These are phyloP conservation scores for Lactifluus hygrophoroides DNA, from an alignment of 768 basidiomycete species.

Conservation along the genomic window DNA sequence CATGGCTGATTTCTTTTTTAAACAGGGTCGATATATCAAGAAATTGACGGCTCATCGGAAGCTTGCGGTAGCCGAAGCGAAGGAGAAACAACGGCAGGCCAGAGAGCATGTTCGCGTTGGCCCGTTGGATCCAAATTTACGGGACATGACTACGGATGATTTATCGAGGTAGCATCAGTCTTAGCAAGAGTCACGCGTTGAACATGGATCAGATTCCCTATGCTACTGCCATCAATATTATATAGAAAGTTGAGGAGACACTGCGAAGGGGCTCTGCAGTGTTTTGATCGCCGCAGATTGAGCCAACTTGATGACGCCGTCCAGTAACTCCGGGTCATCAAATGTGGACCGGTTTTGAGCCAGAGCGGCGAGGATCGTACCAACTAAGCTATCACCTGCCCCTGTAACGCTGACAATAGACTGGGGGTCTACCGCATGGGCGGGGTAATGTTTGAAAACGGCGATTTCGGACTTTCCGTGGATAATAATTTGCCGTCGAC, in stretches of 20 bases:
- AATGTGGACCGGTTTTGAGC: slow-evolving; percentile 36
- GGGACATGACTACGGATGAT: neutral
- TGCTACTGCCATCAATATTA: neutral
- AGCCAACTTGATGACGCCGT: slow-evolving; percentile 40
- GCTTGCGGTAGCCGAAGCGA: slow-evolving; percentile 29
- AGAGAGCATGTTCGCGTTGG: slow-evolving; percentile 58
- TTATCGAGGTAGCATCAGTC: neutral
- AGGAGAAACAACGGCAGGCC: slow-evolving; percentile 43
- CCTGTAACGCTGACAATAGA: slow-evolving; percentile 71
- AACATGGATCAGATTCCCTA: no score
- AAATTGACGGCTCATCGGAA: slow-evolving; percentile 37
- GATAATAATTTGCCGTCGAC: slow-evolving; percentile 42
- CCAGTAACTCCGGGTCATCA: slow-evolving; percentile 37
- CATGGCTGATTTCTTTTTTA: slow-evolving; percentile 3
- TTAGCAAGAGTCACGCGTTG: neutral
- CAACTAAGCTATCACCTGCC: slow-evolving; percentile 87
- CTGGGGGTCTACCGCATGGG: slow-evolving; percentile 32
- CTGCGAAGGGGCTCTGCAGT: slow-evolving; percentile 48
- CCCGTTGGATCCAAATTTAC: slow-evolving; percentile 28
- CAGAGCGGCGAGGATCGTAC: slow-evolving; percentile 65
- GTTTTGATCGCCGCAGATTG: slow-evolving; percentile 60
- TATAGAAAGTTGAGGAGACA: slow-evolving; percentile 52
- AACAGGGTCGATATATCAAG: slow-evolving; percentile 49
- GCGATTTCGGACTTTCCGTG: slow-evolving; percentile 40
- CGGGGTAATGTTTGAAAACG: slow-evolving; percentile 67